Evolutionary conservation across 768 basidiomycete species (phyloP).

Genomic region (Tricholomella constricta): DNA sequence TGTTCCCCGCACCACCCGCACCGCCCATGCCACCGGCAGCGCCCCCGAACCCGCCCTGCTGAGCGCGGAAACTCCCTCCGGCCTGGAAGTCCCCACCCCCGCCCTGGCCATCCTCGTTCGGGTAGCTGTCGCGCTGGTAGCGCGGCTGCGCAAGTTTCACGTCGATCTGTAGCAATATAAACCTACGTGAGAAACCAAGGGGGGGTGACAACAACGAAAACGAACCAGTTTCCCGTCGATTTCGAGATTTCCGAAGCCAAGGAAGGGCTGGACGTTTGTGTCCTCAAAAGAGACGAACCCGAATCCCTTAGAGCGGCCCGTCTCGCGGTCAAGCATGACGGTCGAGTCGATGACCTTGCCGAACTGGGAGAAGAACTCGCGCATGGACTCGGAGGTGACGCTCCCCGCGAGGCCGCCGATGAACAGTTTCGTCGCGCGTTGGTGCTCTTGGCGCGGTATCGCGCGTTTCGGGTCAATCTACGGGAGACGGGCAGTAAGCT

Average conservation of each 20-base stretch:
- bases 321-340: slow-evolving; percentile 98
- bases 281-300: slow-evolving; percentile 97
- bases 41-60: slow-evolving; percentile 43
- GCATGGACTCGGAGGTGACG: slow-evolving; percentile 93
- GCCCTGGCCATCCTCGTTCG: slow-evolving; percentile 54
- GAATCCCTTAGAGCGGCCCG: slow-evolving; percentile 93
- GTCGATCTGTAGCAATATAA: slow-evolving; percentile 67
- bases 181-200: no score
- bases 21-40: slow-evolving; percentile 24
- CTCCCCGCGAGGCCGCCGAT: slow-evolving; percentile 92
- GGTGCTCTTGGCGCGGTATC: slow-evolving; percentile 94
- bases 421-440: slow-evolving; percentile 91
- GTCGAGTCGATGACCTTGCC: slow-evolving; percentile 97
- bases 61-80: slow-evolving; percentile 28
- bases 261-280: slow-evolving; percentile 85
- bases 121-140: slow-evolving; percentile 70
- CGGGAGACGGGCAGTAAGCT: background rate
- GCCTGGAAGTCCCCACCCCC: slow-evolving; percentile 16
- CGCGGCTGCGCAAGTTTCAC: slow-evolving; percentile 96
- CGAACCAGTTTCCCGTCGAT: slow-evolving; percentile 92
- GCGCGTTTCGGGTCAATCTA: slow-evolving; percentile 99
- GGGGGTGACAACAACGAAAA: background rate
- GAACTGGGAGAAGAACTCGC: slow-evolving; percentile 90
- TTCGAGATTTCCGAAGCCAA: slow-evolving; percentile 85
- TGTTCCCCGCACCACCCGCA: slow-evolving; percentile 43